Base-by-base conservation (phyloP, 768 basidiomycete species). In the Tylopilus sp. region DNA sequence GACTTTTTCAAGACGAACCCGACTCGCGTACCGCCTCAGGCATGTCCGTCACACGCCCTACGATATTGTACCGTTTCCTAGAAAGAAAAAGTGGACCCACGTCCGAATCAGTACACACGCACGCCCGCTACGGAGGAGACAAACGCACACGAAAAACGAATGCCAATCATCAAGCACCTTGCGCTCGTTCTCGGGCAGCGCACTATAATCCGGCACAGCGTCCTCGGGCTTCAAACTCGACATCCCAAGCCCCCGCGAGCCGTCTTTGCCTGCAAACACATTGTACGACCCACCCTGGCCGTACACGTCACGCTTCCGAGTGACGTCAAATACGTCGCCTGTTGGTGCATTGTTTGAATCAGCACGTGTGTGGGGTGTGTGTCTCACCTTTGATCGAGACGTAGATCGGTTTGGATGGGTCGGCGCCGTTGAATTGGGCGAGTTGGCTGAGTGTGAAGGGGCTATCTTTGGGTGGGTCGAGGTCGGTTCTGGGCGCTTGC, bases 181-280 rank as follows among this genome's bases (percentile, higher is more conserved):
- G 67, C 64, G 69, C 60, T 95, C 89, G 54, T 80, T 79, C 54
- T 83, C 84, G 39, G 79, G 75, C 47, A 99, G 76, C 0, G 60
- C 68, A 59, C 86, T 90, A 65, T 91, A 97, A 64, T 99, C 94
- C 12, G 92, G 72, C 2, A 93, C 77, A 10, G 95, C 95, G 63
- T 98, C 85, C 68, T 92, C 87, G 4, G 75, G 70, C 48, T 91
- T 89, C 59, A 97, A 72, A 60, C 90, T 94, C 46, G 91, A 93
- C 82, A 85, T 85, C 39, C 93, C 95, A 7, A 99, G 75, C 0
- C 88, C 95, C 56, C 77, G 82, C 8, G 91, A 95, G 0, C 85
- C 95, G 63, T 99, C 95, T 71, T 90, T 95, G 40, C 94, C 95
- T 28, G 94, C 91, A 67, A 98, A 98, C 20, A 95, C 70, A 57